A percentile compares a stretch with the other conserved stretches of the same genome.
phyloP scores from a whole-genome alignment of 106 monocot species.

The Cymbidium sinense region DNA sequence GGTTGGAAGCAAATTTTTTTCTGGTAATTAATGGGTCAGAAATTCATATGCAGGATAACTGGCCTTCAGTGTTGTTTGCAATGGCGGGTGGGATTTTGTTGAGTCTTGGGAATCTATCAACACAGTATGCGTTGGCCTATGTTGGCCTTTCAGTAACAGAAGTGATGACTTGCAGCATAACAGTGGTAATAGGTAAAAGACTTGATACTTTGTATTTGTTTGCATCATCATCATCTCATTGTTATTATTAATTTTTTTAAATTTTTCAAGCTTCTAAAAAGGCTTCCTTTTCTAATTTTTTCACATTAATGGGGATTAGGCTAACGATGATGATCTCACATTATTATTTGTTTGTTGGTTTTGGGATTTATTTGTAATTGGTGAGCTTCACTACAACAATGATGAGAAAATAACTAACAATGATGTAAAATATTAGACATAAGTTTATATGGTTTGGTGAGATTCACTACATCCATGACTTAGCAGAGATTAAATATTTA shows the following conservation, averaged over 20 bases:
- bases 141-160: slow-evolving; percentile 88
- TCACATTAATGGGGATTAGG: not conserved
- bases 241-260: no score
- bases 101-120: slow-evolving; percentile 81
- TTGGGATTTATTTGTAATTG: not conserved
- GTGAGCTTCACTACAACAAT: not conserved
- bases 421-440: no score
- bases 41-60: slow-evolving; percentile 62
- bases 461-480: no score
- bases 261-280: not conserved
- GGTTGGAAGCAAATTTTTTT: not conserved
- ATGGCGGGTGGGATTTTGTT: slow-evolving; percentile 84
- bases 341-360: not conserved
- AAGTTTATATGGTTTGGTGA: no score
- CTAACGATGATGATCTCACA: not conserved
- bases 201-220: slow-evolving; percentile 1
- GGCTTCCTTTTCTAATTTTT: not conserved
- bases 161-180: slow-evolving; percentile 73
- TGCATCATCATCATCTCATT: not conserved
- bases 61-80: slow-evolving; percentile 83
- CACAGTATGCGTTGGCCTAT: slow-evolving; percentile 96
- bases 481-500: no score
- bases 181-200: slow-evolving; percentile 88
- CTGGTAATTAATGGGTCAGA: not conserved
- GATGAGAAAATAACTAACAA: no score